These are phyloP conservation scores for Pythium aquatile DNA, from an alignment of 352 stramenopile genomes.

Conservation along the genomic window DNA sequence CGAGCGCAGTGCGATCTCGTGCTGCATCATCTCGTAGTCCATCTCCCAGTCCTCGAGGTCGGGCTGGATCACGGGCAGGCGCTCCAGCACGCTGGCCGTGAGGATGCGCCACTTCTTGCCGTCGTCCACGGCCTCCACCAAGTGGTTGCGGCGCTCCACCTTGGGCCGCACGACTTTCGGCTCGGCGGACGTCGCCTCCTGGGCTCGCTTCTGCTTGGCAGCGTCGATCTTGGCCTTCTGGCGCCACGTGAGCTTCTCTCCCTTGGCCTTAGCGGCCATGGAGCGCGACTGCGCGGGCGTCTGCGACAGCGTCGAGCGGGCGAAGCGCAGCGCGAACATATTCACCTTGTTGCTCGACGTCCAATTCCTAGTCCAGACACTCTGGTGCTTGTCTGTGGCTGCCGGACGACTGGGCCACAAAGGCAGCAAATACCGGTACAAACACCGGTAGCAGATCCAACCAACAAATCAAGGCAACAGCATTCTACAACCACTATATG, in stretches of 20 bases:
- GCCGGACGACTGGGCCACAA: slow-evolving; percentile 20
- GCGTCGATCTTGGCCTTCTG: slow-evolving; percentile 62
- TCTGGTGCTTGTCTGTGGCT: slow-evolving; percentile 10
- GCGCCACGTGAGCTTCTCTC: slow-evolving; percentile 54
- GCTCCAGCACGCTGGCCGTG: slow-evolving; percentile 71
- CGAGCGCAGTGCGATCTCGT: slow-evolving; percentile 74
- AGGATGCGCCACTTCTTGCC: slow-evolving; percentile 82
- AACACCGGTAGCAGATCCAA: slow-evolving; percentile 18
- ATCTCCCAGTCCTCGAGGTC: slow-evolving; percentile 73
- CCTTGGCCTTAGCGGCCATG: slow-evolving; percentile 52
- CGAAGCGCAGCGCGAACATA: slow-evolving; percentile 50
- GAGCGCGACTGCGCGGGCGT: slow-evolving; percentile 35
- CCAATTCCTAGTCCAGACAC: background rate
- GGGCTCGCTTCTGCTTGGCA: slow-evolving; percentile 15
- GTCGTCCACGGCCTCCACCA: slow-evolving; percentile 56
- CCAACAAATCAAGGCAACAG: background rate
- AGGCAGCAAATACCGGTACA: background rate
- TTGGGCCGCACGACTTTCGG: slow-evolving; percentile 47
- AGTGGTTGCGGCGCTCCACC: slow-evolving; percentile 54
- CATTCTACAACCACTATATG: background rate
- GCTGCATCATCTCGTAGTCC: slow-evolving; percentile 71
- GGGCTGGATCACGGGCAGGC: slow-evolving; percentile 70
- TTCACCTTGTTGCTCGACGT: background rate
- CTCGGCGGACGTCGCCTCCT: background rate
- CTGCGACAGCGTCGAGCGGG: slow-evolving; percentile 22